Percentiles rank a stretch among this genome's conserved stretches.
Evolutionary conservation across 164 flowering plant species (phyloP).

Genomic region (Platanus orientalis): DNA sequence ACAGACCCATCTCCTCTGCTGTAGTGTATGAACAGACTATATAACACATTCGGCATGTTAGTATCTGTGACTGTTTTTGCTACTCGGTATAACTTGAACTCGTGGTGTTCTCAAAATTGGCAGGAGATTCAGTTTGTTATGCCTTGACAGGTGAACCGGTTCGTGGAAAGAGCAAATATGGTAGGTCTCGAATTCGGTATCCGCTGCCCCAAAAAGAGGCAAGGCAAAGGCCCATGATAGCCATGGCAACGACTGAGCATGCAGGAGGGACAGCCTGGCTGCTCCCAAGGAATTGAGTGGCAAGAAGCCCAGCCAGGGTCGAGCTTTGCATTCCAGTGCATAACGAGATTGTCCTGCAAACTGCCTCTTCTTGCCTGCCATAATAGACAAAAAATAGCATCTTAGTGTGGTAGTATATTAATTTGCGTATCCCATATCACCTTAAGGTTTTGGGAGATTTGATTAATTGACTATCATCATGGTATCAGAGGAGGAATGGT

Average conservation of each 20-base stretch:
- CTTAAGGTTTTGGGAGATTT: no score
- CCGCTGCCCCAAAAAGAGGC: conserved; percentile 96
- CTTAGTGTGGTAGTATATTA: no score
- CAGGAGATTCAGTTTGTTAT: conserved; percentile 7
- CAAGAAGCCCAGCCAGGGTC: conserved; percentile 93
- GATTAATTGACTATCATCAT: no score
- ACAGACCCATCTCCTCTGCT: no score
- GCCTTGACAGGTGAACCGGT: conserved; percentile 39
- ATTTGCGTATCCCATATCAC: no score
- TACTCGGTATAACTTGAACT: not conserved
- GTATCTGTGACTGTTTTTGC: not conserved
- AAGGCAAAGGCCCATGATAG: conserved; percentile 90
- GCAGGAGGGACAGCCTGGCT: conserved; percentile 95
- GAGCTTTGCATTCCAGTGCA: conserved; percentile 99
- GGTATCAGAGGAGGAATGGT: no score
- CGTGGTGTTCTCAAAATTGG: not conserved
- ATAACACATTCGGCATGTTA: no score
- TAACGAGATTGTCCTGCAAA: conserved; percentile 74
- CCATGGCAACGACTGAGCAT: conserved; percentile 94
- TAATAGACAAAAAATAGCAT: not conserved
- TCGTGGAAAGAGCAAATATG: conserved; percentile 31
- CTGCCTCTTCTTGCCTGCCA: conserved; percentile 80
- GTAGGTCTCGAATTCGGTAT: conserved; percentile 55
- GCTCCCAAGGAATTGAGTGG: conserved; percentile 84
- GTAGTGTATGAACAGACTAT: no score